Conservation (phyloP, 2,329 filamentous ascomycete genomes). For the Ophiocordyceps robertsii region DNA sequence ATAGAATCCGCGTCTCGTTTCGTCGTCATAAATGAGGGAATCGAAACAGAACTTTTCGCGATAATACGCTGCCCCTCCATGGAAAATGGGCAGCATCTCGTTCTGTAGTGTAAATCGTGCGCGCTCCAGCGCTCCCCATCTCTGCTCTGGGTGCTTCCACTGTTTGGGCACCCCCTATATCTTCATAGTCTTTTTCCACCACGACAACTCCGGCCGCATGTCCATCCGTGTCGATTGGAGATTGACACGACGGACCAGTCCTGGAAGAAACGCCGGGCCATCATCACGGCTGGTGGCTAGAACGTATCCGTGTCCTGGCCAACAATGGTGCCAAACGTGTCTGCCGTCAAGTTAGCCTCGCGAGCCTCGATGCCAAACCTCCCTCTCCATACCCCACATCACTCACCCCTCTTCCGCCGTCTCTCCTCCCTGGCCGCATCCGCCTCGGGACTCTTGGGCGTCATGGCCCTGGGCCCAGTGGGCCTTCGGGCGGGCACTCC, state of each 20-base stretch:
- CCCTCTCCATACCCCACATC: background rate
- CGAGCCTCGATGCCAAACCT: slow-evolving; percentile 4
- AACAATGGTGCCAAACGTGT: slow-evolving; percentile 20
- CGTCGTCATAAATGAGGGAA: slow-evolving; percentile 7
- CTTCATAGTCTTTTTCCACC: too few relatives aligned
- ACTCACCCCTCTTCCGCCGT: slow-evolving; percentile 42
- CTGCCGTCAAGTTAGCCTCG: slow-evolving; percentile 6
- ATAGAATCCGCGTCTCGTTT: slow-evolving; percentile 7
- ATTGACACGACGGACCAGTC: background rate
- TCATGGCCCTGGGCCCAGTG: slow-evolving; percentile 48
- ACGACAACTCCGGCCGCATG: too few relatives aligned
- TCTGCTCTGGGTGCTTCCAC: too few relatives aligned
- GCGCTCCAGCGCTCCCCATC: too few relatives aligned
- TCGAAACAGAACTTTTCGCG: background rate
- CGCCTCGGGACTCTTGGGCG: slow-evolving; percentile 37
- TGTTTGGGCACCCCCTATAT: too few relatives aligned
- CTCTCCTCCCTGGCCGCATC: slow-evolving; percentile 32
- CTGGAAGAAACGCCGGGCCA: slow-evolving; percentile 2
- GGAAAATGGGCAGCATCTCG: too few relatives aligned
- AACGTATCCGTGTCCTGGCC: slow-evolving; percentile 24
- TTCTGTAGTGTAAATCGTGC: too few relatives aligned
- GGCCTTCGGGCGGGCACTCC: slow-evolving; percentile 39
- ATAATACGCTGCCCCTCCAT: background rate
- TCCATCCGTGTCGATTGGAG: too few relatives aligned
- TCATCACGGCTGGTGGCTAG: slow-evolving; percentile 3